A percentile compares a stretch with the other conserved stretches of the same genome.
phyloP scores from a whole-genome alignment of 1,139 yeast species.

The Geotrichum macrosporum region DNA sequence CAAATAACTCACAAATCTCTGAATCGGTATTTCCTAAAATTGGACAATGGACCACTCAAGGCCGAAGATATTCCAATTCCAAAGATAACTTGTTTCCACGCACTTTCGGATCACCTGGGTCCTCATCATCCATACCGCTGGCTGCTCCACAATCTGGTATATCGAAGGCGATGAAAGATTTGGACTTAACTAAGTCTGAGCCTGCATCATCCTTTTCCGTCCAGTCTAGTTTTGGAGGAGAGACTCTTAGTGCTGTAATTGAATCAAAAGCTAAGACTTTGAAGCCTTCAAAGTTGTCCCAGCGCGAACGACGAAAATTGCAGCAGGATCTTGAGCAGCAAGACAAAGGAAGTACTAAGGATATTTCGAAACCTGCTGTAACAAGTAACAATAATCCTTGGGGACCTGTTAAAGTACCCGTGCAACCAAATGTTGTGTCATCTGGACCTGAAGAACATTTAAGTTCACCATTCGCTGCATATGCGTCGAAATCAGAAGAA shows the following conservation, averaged over 20 bases:
- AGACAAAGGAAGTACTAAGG: background rate
- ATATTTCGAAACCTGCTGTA: constrained; percentile 18
- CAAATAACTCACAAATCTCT: constrained; percentile 1
- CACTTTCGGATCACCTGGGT: background rate
- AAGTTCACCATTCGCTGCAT: constrained; percentile 8
- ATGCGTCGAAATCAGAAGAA: background rate
- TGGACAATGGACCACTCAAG: constrained; percentile 5
- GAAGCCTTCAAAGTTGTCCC: constrained; percentile 41
- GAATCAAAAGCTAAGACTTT: constrained; percentile 7
- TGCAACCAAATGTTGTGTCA: background rate
- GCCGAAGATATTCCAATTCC: background rate
- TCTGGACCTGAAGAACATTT: background rate
- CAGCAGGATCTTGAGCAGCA: constrained; percentile 25
- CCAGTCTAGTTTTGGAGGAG: background rate
- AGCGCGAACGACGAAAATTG: constrained; percentile 48
- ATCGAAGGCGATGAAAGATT: background rate
- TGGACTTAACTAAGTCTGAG: background rate
- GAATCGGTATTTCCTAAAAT: constrained; percentile 6
- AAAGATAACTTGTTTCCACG: background rate
- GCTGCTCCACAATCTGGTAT: background rate
- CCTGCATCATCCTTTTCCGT: background rate
- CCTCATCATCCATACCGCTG: background rate
- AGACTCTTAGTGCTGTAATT: constrained; percentile 14
- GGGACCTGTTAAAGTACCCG: constrained; percentile 25
- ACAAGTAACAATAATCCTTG: constrained; percentile 19